Evolutionary conservation across 805 yeast species (phyloP).

Genomic region (Candida verbasci): DNA sequence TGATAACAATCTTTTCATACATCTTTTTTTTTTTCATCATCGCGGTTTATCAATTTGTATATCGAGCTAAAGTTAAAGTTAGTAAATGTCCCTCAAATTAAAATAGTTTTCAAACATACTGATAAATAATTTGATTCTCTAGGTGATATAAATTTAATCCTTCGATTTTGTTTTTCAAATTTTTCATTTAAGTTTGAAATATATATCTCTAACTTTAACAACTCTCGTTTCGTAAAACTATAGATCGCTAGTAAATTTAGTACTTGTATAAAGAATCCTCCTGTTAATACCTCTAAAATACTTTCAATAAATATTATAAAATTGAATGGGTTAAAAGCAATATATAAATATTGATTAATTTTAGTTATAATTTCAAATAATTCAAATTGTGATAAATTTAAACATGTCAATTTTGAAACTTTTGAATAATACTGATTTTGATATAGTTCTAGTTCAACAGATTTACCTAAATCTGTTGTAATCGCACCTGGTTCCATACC

Average conservation of each 20-base stretch:
- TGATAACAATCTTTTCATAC: slow-evolving; percentile 11
- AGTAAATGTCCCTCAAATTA: no score
- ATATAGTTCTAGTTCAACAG: slow-evolving; percentile 23
- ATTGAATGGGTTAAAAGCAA: slow-evolving; percentile 37
- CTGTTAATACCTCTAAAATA: slow-evolving; percentile 37
- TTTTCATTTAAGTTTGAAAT: slow-evolving; percentile 18
- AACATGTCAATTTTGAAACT: slow-evolving; percentile 46
- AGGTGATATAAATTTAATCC: slow-evolving; percentile 46
- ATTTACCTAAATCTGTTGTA: slow-evolving; percentile 21
- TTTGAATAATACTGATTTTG: slow-evolving; percentile 47
- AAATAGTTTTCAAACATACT: slow-evolving; percentile 1
- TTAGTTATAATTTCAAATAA: slow-evolving; percentile 35
- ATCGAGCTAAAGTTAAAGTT: slow-evolving; percentile 34
- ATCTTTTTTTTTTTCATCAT: slow-evolving; percentile 5
- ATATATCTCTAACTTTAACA: slow-evolving; percentile 36
- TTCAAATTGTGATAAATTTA: slow-evolving; percentile 26
- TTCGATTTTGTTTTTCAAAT: slow-evolving; percentile 12
- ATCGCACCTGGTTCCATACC: slow-evolving; percentile 59
- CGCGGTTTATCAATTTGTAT: slow-evolving; percentile 42
- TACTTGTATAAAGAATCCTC: slow-evolving; percentile 26
- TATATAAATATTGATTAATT: slow-evolving; percentile 40
- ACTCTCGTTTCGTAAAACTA: slow-evolving; percentile 23
- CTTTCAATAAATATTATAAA: slow-evolving; percentile 28
- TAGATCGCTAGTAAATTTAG: slow-evolving; percentile 11
- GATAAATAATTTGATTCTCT: slow-evolving; percentile 46